A percentile compares a stretch with the other conserved stretches of the same genome.
Evolutionary conservation across 768 basidiomycete genomes (phyloP).

Genomic region (Suillus weaverae): DNA sequence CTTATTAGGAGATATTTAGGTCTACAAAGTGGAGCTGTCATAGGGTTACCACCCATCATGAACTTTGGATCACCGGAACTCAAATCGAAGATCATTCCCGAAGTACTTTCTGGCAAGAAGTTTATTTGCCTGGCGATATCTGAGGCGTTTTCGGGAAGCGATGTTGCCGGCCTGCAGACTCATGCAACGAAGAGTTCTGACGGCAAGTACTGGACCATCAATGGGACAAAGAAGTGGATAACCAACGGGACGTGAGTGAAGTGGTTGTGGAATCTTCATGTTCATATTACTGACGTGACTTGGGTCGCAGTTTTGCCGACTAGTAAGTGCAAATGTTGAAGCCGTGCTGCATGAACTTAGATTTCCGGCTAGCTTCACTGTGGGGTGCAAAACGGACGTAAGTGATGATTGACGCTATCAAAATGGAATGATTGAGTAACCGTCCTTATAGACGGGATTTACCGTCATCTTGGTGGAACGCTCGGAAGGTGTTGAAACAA

Average conservation of each 20-base stretch:
- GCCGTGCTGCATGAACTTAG: constrained; percentile 29
- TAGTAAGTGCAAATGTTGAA: constrained; percentile 30
- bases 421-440: constrained; percentile 12
- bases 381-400: constrained; percentile 67
- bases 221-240: constrained; percentile 85
- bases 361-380: constrained; percentile 54
- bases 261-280: neutral
- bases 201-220: constrained; percentile 82
- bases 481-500: constrained; percentile 79
- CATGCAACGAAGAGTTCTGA: constrained; percentile 78
- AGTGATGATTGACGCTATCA: neutral
- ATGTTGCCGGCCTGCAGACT: constrained; percentile 79
- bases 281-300: neutral
- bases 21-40: constrained; percentile 72
- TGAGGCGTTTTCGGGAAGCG: constrained; percentile 86
- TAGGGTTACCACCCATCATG: constrained; percentile 81
- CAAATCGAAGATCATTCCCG: constrained; percentile 56
- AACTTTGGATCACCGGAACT: constrained; percentile 75
- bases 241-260: constrained; percentile 64
- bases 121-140: constrained; percentile 87
- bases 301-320: constrained; percentile 32
- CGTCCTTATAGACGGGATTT: constrained; percentile 54
- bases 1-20: constrained; percentile 26
- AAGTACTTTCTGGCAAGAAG: constrained; percentile 74
- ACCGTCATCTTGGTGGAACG: constrained; percentile 88